Base-by-base conservation (phyloP, 345 rosid species). In the Sonneratia alba region DNA sequence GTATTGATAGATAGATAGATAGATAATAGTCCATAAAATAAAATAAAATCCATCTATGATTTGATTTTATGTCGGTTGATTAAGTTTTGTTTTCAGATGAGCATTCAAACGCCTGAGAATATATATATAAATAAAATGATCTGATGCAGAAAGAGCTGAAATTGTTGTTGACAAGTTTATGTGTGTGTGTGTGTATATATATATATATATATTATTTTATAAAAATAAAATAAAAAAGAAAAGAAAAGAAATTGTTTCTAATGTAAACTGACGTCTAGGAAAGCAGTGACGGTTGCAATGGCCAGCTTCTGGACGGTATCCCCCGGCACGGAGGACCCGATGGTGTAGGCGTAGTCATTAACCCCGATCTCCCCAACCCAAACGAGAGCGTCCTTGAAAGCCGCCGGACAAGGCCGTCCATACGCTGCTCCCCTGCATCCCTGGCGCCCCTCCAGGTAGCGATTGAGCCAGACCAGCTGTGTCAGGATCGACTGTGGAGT, bases 361-460 rank as follows among this genome's bases (percentile, higher is more conserved):
- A 85, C 96, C 15, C 99, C 99, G 13, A 91, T 91, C 77, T 94
- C 97, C 47, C 99, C 99, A 37, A 89, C 84, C 99, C 99, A 94
- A 32, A 94, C 78, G 73, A 94, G 61, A 21, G 96, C 87, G 76
- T 85, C 93, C 43, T 64, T 82, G 1, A 91, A 22, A n/a, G 76
- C 77, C 0, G 73, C 82, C 27, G 40, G 68, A 78, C 93, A 88
- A 72, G 72, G 64, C 5, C 74, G 68, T 15, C 74, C 79, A 7
- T 77, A 37, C 22, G 69, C 78, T 11, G 79, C 4, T 38, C 36
- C 78, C 21, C 22, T 73, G 70, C 93, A 85, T 0, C 87, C 93
- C 71, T 85, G 80, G 9, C 10, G 3, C 42, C 79, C 82, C 77
- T 81, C 77, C 77, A 94, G 57, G 63, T 74, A 88, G 76, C 77